Evolutionary conservation across 345 rosid species (phyloP), one percentile per base, ranked within the genome.

Genomic region (Camelina sativa): DNA sequence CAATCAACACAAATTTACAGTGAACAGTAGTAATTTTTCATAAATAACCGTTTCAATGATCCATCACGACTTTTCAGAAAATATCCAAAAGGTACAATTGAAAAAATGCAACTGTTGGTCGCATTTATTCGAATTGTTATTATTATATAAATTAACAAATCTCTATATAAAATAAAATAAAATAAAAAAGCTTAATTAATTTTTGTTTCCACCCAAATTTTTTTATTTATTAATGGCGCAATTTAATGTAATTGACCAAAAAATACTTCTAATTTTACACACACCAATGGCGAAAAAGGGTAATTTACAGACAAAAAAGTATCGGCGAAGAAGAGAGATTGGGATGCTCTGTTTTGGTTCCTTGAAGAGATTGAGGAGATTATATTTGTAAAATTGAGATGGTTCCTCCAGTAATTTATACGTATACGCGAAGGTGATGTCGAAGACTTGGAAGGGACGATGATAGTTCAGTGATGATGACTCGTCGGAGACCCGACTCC

Each of bases 371-470:
- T 68, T 37, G 7, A n/a, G 3, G 25, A 32, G 44, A 30, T 46
- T 58, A n/a, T 59, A 1, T 15, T 9, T 54, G 25, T 43, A 17
- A 28, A 30, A 17, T 56, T 17, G 65, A 62, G 9, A 73, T 73
- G 77, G 71, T 44, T 44, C 77, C 57, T 54, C 57, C 76, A 8
- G 5, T 62, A 16, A 72, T 72, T 63, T 13, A 11, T 13, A 72
- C 13, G 62, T 73, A 53, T 63, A 55, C 17, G 63, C 56, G 71
- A 65, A 64, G 71, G 65, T 54, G 50, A 65, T 19, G 34, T 67
- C 53, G 43, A 52, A 58, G 38, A 37, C 11, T 22, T 40, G 44
- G 8, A 37, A 57, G 53, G 1, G 53, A 48, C 74, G 63, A 61
- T 30, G 69, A 7, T 41, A 8, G 28, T 34, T 68, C 69, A 32